phyloP scores from a whole-genome alignment of 768 basidiomycete genomes.

The Lyophyllum atratum region DNA sequence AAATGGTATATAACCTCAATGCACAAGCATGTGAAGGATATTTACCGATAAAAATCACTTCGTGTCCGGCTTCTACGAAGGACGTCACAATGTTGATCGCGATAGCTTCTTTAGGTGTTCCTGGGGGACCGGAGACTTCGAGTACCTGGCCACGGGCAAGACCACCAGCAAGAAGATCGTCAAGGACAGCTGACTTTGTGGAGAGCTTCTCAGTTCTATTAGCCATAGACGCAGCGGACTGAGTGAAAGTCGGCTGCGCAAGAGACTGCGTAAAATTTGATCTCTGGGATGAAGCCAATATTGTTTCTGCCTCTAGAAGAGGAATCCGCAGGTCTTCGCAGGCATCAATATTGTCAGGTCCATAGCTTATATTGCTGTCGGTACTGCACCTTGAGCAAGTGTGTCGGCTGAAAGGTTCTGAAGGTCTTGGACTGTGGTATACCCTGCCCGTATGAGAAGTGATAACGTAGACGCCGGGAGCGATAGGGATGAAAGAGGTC shows the following conservation, averaged over 20 bases:
- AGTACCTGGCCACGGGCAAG: slow-evolving; percentile 61
- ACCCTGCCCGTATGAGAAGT: slow-evolving; percentile 54
- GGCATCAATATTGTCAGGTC: background rate
- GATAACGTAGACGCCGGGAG: slow-evolving; percentile 48
- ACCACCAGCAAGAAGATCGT: slow-evolving; percentile 65
- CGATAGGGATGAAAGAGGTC: slow-evolving; percentile 47
- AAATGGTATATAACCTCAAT: background rate
- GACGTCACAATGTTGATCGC: slow-evolving; percentile 49
- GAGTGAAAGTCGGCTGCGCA: slow-evolving; percentile 42
- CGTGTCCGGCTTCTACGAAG: slow-evolving; percentile 48
- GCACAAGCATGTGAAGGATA: slow-evolving; percentile 12
- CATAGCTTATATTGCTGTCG: background rate
- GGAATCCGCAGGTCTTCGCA: slow-evolving; percentile 52
- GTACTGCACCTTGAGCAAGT: slow-evolving; percentile 50
- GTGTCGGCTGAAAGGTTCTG: slow-evolving; percentile 39
- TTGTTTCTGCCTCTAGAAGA: slow-evolving; percentile 42
- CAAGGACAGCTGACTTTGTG: slow-evolving; percentile 51
- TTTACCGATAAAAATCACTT: slow-evolving; percentile 68
- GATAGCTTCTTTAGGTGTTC: slow-evolving; percentile 62
- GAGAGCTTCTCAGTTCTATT: slow-evolving; percentile 29
- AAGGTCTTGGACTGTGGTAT: slow-evolving; percentile 59
- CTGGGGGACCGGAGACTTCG: slow-evolving; percentile 79
- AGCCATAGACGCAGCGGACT: slow-evolving; percentile 53
- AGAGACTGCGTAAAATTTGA: slow-evolving; percentile 18
- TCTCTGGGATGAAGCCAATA: slow-evolving; percentile 44